A percentile compares a stretch with the other conserved stretches of the same genome.
Evolutionary conservation across 805 yeast genomes (phyloP).

Genomic region (Candida anglica): DNA sequence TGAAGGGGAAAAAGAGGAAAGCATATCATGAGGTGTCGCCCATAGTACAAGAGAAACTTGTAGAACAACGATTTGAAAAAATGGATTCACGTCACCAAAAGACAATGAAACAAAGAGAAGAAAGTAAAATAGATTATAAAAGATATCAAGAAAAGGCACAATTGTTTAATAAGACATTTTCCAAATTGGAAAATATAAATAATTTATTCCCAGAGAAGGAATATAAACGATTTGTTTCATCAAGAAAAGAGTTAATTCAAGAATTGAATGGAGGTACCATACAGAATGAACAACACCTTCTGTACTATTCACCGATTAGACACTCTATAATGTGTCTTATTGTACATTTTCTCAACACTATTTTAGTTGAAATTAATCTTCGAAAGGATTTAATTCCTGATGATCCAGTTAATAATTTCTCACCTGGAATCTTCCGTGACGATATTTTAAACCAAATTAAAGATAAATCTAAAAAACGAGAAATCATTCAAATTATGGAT

Average conservation of each 20-base stretch:
- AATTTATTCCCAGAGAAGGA: no score
- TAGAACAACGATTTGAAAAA: no score
- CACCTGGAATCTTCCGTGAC: conserved; percentile 10
- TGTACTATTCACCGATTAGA: conserved; percentile 4
- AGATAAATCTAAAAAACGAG: conserved; percentile 11
- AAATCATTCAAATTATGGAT: conserved; percentile 13
- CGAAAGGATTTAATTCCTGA: conserved; percentile 12
- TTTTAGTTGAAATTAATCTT: conserved; percentile 27
- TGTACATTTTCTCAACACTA: conserved; percentile 15
- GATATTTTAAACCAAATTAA: conserved; percentile 15
- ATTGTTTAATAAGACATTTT: no score
- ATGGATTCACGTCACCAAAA: no score
- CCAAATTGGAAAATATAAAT: no score
- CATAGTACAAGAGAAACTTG: no score
- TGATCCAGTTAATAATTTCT: conserved; percentile 1
- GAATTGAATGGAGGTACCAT: no score
- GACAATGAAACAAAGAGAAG: no score
- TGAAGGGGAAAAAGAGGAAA: no score
- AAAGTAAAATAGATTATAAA: no score
- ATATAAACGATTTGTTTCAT: no score
- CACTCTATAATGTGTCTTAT: conserved; percentile 2
- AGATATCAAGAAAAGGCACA: conserved; percentile 7
- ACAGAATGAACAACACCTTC: background rate
- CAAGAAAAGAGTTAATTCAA: conserved; percentile 1
- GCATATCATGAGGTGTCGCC: no score